Evolutionary conservation across 306 rosid genomes (phyloP).

Genomic region (Mimosa bimucronata): DNA sequence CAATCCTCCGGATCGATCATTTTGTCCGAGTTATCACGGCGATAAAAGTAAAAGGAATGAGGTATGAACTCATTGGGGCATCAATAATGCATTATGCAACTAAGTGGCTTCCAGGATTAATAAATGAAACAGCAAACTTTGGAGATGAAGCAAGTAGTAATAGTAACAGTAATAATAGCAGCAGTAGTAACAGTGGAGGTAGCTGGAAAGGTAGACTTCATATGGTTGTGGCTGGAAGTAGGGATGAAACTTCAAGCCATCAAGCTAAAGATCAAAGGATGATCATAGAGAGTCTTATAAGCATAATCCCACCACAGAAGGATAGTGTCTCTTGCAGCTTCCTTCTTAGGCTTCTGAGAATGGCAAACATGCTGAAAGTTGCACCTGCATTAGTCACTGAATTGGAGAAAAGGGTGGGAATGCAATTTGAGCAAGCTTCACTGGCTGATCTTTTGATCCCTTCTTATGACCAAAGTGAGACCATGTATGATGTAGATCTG

Average conservation of each 20-base stretch:
- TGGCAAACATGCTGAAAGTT: constrained; percentile 86
- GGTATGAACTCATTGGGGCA: constrained; percentile 82
- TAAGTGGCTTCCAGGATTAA: constrained; percentile 86
- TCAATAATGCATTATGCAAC: constrained; percentile 78
- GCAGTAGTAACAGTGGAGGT: constrained; percentile 46
- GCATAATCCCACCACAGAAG: constrained; percentile 95
- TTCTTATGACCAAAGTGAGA: constrained; percentile 66
- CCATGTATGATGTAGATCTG: constrained; percentile 91
- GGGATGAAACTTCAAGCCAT: constrained; percentile 57
- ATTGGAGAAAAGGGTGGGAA: constrained; percentile 92
- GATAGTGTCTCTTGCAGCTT: constrained; percentile 95
- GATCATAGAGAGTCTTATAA: constrained; percentile 89
- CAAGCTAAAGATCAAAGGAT: constrained; percentile 86
- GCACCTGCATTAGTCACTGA: constrained; percentile 95
- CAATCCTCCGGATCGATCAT: constrained; percentile 92
- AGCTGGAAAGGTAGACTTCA: constrained; percentile 87
- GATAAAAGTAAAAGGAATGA: constrained; percentile 93
- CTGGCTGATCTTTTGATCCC: constrained; percentile 83
- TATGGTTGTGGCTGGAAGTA: constrained; percentile 69
- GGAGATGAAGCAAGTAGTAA: constrained; percentile 67
- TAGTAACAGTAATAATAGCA: constrained; percentile 42
- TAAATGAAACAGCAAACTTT: constrained; percentile 39
- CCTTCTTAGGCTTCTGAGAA: constrained; percentile 85
- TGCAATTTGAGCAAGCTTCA: constrained; percentile 97
- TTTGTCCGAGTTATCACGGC: constrained; percentile 94